phyloP scores from a whole-genome alignment of 495 filamentous ascomycete genomes.

The Cercophora scortea region DNA sequence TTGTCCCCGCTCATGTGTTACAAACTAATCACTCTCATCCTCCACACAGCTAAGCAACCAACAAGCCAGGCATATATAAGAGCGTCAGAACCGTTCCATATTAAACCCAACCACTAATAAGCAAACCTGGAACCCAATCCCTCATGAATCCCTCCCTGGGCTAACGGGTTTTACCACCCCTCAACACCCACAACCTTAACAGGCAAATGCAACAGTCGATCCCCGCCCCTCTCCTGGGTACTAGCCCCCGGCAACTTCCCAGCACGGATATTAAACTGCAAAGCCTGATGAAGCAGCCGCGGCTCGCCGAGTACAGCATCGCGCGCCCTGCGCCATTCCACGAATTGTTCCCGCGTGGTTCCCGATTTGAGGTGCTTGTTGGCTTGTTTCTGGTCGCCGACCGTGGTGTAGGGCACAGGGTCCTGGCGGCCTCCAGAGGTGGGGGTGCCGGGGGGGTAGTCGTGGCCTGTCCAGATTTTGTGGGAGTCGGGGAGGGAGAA shows the following conservation, averaged over 20 bases:
- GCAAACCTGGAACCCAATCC: no score
- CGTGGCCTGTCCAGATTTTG: conserved; percentile 45
- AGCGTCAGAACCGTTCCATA: no score
- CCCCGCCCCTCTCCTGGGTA: conserved; percentile 10
- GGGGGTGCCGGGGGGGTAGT: conserved; percentile 37
- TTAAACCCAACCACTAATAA: no score
- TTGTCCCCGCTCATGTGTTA: no score
- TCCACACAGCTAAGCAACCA: no score
- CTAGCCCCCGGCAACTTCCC: conserved; percentile 35
- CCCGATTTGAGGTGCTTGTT: conserved; percentile 48
- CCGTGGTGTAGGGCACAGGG: conserved; percentile 39
- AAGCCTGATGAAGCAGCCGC: conserved; percentile 43
- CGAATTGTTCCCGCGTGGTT: conserved; percentile 38
- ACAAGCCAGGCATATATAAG: no score
- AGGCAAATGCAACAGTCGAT: conserved; percentile 37
- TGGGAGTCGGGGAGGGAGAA: conserved; percentile 35
- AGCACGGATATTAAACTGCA: conserved; percentile 54
- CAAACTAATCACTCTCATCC: no score
- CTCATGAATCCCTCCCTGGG: no score
- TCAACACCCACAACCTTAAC: conserved; percentile 18
- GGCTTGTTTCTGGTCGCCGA: conserved; percentile 36
- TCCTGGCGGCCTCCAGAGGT: neutral
- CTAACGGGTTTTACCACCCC: no score
- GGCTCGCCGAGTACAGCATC: conserved; percentile 44
- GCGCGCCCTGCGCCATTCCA: conserved; percentile 35